A percentile compares a stretch with the other conserved stretches of the same genome.
These are phyloP conservation scores for Botrytis elliptica DNA, from an alignment of 2,329 filamentous ascomycete genomes.

Conservation along the genomic window DNA sequence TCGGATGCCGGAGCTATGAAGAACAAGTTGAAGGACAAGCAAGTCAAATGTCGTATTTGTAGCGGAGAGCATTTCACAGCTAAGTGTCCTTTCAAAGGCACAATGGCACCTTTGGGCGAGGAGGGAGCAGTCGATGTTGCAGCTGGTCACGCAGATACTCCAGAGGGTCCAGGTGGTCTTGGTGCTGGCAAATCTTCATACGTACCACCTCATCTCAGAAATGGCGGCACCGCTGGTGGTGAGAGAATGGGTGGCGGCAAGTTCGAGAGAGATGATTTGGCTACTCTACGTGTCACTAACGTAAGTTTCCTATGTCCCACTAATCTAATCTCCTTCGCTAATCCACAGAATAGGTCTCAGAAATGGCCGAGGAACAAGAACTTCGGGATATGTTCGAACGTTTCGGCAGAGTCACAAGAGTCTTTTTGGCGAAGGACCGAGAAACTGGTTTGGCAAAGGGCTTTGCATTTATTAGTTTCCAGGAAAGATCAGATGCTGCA, in stretches of 20 bases:
- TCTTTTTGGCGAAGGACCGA: slow-evolving; percentile 96
- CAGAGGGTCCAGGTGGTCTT: slow-evolving; percentile 53
- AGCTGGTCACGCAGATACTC: slow-evolving; percentile 47
- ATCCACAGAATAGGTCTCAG: slow-evolving; percentile 66
- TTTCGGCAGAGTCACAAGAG: slow-evolving; percentile 92
- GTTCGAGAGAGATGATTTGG: slow-evolving; percentile 93
- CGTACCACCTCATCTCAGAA: slow-evolving; percentile 89
- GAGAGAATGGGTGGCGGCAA: slow-evolving; percentile 86
- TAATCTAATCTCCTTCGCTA: slow-evolving; percentile 20
- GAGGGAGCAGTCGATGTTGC: slow-evolving; percentile 53
- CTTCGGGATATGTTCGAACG: slow-evolving; percentile 97
- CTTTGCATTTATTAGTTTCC: slow-evolving; percentile 98
- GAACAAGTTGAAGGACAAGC: slow-evolving; percentile 93
- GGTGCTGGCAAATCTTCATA: slow-evolving; percentile 77
- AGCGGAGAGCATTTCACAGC: slow-evolving; percentile 98
- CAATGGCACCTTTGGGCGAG: slow-evolving; percentile 85
- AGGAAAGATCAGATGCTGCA: slow-evolving; percentile 83
- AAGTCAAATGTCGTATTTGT: slow-evolving; percentile 99
- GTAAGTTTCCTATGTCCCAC: slow-evolving; percentile 55
- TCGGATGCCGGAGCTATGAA: slow-evolving; percentile 73
- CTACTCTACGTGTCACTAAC: slow-evolving; percentile 96
- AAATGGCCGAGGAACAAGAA: slow-evolving; percentile 95
- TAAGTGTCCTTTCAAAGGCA: slow-evolving; percentile 99
- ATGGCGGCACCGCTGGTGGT: slow-evolving; percentile 59
- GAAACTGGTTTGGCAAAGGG: slow-evolving; percentile 96